Evolutionary conservation across 2,329 filamentous ascomycete species (phyloP).

Genomic region (Aureobasidium vineae): DNA sequence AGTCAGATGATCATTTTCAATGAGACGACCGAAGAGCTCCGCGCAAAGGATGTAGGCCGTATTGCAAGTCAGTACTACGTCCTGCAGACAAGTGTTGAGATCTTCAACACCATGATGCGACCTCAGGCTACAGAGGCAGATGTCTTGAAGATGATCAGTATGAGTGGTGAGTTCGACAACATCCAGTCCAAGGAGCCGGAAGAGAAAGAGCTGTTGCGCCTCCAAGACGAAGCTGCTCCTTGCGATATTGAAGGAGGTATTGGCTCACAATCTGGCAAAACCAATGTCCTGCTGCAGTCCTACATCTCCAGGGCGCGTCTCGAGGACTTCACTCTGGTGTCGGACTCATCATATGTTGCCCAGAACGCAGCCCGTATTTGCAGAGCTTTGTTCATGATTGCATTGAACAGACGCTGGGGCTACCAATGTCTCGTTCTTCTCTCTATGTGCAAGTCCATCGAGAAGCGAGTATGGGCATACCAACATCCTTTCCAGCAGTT

Average conservation of each 20-base stretch:
- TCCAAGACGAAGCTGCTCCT: slow-evolving; percentile 68
- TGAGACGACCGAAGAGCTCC: slow-evolving; percentile 85
- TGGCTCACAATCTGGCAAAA: slow-evolving; percentile 77
- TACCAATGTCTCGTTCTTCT: slow-evolving; percentile 90
- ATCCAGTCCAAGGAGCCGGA: slow-evolving; percentile 90
- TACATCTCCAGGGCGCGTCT: slow-evolving; percentile 86
- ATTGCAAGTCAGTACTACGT: slow-evolving; percentile 99
- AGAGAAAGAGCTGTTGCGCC: slow-evolving; percentile 74
- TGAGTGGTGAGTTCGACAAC: slow-evolving; percentile 98
- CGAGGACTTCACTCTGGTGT: slow-evolving; percentile 90
- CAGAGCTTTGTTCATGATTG: slow-evolving; percentile 94
- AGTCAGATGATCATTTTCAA: slow-evolving; percentile 99
- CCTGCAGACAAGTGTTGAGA: slow-evolving; percentile 85
- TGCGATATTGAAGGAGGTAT: slow-evolving; percentile 73
- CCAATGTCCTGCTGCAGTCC: slow-evolving; percentile 89
- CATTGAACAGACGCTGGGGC: slow-evolving; percentile 91
- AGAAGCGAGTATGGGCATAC: slow-evolving; percentile 92
- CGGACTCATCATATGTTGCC: slow-evolving; percentile 90
- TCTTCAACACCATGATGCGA: slow-evolving; percentile 95
- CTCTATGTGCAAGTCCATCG: slow-evolving; percentile 93
- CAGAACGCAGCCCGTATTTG: slow-evolving; percentile 96
- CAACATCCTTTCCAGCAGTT: slow-evolving; percentile 96
- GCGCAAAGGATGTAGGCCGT: slow-evolving; percentile 90
- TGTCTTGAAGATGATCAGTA: slow-evolving; percentile 91
- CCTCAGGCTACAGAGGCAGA: slow-evolving; percentile 85